Base-by-base conservation (phyloP, 768 basidiomycete species). In the Hydnomerulius pinastri region DNA sequence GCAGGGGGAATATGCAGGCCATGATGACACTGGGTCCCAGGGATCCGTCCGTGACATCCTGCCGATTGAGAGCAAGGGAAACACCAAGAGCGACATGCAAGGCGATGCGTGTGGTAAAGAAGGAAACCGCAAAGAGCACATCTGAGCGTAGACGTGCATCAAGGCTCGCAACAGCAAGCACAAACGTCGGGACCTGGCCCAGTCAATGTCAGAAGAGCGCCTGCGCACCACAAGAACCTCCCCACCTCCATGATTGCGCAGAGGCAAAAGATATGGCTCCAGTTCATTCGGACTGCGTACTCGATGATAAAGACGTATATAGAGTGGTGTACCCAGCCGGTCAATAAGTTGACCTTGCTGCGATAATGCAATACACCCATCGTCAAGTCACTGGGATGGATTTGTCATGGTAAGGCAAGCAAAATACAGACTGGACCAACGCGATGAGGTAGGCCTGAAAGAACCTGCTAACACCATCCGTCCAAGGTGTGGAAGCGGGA, bases 261-360 rank as follows among this genome's bases (percentile, higher is more conserved):
- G 12, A 80, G 61, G 21, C 71, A 65, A 59, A 83, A 82, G 12
- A 79, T 61, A 23, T 74, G 71, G 3, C 72, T 58, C 68, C 70
- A 74, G 7, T 52, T 57, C 11, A 56, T 53, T 21, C 68, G 62
- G 15, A 75, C 63, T 3, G 72, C 56, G 50, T 75, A 61, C 21
- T 77, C 67, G 51, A 76, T 70, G 9, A 80, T 57, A 37, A 65
- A 56, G 48, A 79, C 59, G 54, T 80, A 79, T 23, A 70, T 52
- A 1, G 68, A 55, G 56, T 79, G 77, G 45, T 82, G 80, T 18
- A 79, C 67, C 81, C 81, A 82, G 3, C 81, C 81, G n/a, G 76
- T 78, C 28, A 79, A 57, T 1, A 79, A 39, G n/a, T 76, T 77
- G 47, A 80, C 50, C 36, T 73, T 74, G 43, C 70, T 68, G 10